Conservation (phyloP, 139 green algal species). For the Diplosphaera chodatii region DNA sequence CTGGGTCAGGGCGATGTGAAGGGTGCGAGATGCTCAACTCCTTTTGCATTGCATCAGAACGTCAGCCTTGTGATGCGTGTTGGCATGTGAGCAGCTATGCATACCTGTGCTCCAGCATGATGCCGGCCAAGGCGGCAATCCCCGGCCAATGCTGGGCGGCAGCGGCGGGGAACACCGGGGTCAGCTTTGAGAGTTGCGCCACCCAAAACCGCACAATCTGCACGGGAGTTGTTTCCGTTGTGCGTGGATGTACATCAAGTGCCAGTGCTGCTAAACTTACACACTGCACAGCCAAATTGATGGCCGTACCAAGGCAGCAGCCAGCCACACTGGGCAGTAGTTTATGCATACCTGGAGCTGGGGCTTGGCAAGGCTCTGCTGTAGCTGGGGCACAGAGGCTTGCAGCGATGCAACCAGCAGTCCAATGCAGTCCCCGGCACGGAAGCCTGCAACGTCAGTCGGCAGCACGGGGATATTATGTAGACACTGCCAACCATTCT, state of each 20-base stretch:
- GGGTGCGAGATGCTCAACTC: too few species aligned
- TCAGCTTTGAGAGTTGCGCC: slow-evolving; percentile 7
- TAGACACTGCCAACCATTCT: too few species aligned
- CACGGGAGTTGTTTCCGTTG: background rate
- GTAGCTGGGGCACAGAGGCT: background rate
- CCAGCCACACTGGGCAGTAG: background rate
- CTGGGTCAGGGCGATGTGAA: too few species aligned
- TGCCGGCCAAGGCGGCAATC: background rate
- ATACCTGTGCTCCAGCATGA: background rate
- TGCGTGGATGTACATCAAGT: background rate
- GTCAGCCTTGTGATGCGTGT: too few species aligned
- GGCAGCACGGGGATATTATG: too few species aligned
- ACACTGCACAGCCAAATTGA: too few species aligned
- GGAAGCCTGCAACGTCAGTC: too few species aligned
- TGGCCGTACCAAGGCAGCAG: background rate
- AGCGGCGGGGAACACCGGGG: background rate
- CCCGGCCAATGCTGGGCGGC: background rate
- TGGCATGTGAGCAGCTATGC: too few species aligned
- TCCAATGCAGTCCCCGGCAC: too few species aligned
- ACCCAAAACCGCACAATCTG: slow-evolving; percentile 16
- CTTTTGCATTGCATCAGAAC: too few species aligned
- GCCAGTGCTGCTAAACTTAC: too few species aligned
- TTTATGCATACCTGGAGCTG: background rate
- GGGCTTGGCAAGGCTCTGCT: background rate
- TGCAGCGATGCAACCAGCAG: too few species aligned